Base-by-base conservation (phyloP, 495 filamentous ascomycete species). In the Lasiosphaeria hispida region DNA sequence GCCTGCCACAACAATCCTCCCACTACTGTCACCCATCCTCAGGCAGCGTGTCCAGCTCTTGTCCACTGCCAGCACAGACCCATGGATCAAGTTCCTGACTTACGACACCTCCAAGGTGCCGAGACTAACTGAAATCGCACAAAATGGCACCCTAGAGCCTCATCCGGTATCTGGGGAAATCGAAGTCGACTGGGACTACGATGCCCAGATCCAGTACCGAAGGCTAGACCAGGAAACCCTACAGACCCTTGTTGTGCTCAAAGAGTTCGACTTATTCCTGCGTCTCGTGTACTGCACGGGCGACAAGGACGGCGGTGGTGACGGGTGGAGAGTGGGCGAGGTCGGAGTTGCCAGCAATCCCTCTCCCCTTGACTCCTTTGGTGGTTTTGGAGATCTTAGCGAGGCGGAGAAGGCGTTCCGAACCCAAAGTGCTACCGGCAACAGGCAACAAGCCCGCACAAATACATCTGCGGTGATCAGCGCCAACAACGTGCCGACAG, bases 101-200 rank as follows among this genome's bases (percentile, higher is more conserved):
- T 98, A 95, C 84, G 86, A 92, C 54, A 54, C 77, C 0, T 69
- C 77, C 10, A 85, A 86, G 52, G 90, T 87, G 2, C 75, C 88
- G 33, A 82, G 77, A 55, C 80, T 98, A 13, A 81, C 81, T 10
- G 74, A 77, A 13, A 74, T 89, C 35, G 81, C 93, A 18, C 80
- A 84, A 61, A 80, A 78, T 33, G 82, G 90, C 35, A 76, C 73
- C 23, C 84, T 96, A 41, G 89, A 96, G 64, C 90, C 90, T 18
- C 94, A 98, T 69, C 94, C 94, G 7, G 88, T 88, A 7, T 96
- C 91, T 1, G 94, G 95, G 19, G 92, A 97, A 68, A 84, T 98
- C 34, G 94, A 98, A 66, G 62, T 83, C 36, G 81, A 84, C 63
- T 83, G 80, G 80, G 72, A 76, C 54, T 68, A 72, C 41, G 87